Evolutionary conservation across 495 filamentous ascomycete genomes (phyloP).

Genomic region (Alectoria sarmentosa): DNA sequence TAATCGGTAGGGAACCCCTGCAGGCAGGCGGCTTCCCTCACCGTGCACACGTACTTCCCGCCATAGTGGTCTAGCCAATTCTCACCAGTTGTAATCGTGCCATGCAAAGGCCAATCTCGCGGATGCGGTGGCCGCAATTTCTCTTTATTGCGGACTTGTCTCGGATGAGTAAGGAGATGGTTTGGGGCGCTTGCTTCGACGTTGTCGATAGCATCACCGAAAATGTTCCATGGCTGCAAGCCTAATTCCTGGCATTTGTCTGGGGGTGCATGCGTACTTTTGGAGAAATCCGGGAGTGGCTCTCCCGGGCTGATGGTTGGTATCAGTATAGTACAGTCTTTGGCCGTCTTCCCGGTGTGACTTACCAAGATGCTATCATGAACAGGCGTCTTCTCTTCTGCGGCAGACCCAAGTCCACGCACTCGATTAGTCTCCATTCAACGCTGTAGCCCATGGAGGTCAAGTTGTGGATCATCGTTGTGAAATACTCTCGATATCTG

Average conservation of each 20-base stretch:
- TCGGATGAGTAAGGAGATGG: no score
- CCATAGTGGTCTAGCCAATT: no score
- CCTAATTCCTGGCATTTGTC: not conserved
- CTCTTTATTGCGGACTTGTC: no score
- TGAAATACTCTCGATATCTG: not conserved
- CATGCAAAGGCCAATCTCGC: no score
- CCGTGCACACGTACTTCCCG: not conserved
- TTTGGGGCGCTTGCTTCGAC: no score
- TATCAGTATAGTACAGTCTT: no score
- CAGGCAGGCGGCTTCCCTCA: not conserved
- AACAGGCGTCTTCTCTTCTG: not conserved
- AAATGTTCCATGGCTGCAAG: not conserved
- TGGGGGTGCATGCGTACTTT: not conserved
- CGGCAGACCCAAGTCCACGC: not conserved
- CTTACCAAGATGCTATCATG: not conserved
- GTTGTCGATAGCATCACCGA: not conserved
- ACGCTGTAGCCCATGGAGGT: conserved; percentile 1
- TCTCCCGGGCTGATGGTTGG: not conserved
- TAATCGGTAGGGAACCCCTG: conserved; percentile 4
- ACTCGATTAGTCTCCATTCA: not conserved
- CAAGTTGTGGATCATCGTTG: not conserved
- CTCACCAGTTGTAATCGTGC: no score
- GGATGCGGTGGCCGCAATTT: no score
- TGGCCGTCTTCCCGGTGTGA: not conserved
- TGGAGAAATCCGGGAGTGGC: not conserved